These are phyloP conservation scores for Cryoendolithus antarcticus DNA, from an alignment of 2,329 filamentous ascomycete genomes.

Conservation along the genomic window DNA sequence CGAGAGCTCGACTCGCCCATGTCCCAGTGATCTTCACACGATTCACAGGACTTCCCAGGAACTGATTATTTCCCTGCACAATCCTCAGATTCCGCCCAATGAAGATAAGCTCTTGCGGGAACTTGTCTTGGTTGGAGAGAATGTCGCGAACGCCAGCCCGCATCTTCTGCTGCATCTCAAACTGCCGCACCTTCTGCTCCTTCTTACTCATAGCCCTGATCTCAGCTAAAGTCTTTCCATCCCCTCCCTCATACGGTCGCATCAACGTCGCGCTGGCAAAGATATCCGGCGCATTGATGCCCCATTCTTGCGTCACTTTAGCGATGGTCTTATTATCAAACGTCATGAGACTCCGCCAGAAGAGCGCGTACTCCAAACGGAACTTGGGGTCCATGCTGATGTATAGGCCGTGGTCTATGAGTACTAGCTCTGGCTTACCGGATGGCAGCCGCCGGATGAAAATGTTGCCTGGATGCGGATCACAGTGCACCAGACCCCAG, in stretches of 20 bases:
- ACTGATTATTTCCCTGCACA: conserved; percentile 87
- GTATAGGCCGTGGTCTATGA: conserved; percentile 96
- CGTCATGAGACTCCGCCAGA: conserved; percentile 90
- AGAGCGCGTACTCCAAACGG: conserved; percentile 73
- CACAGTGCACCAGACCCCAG: conserved; percentile 90
- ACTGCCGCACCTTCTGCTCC: conserved; percentile 49
- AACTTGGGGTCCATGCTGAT: conserved; percentile 79
- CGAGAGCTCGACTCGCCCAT: conserved; percentile 79
- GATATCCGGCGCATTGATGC: conserved; percentile 75
- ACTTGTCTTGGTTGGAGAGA: conserved; percentile 72
- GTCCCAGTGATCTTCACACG: conserved; percentile 84
- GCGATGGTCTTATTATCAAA: conserved; percentile 77
- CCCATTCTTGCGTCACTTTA: conserved; percentile 67
- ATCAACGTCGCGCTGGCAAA: conserved; percentile 86
- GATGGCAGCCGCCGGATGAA: conserved; percentile 77
- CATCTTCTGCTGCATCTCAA: conserved; percentile 67
- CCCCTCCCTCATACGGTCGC: conserved; percentile 80
- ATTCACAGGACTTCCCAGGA: conserved; percentile 77
- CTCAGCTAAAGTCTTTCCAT: conserved; percentile 48
- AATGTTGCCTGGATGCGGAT: conserved; percentile 94
- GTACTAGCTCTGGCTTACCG: conserved; percentile 77
- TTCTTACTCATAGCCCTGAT: conserved; percentile 39
- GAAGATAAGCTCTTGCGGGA: conserved; percentile 83
- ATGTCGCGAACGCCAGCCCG: conserved; percentile 64
- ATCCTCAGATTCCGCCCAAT: conserved; percentile 86